Conservation (phyloP, 2,329 filamentous ascomycete genomes). For the Hymenoscyphus linearis region DNA sequence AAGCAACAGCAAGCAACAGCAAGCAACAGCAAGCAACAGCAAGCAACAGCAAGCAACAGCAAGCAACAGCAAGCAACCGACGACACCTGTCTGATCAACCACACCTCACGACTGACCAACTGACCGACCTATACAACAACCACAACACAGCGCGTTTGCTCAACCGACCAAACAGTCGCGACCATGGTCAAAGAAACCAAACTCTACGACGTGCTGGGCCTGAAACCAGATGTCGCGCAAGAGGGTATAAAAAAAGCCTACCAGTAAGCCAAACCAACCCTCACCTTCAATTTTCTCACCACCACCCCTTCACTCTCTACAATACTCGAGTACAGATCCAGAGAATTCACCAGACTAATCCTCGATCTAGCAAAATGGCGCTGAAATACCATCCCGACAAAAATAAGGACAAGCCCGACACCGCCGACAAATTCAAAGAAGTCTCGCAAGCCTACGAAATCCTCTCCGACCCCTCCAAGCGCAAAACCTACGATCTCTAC, state of each 20-base stretch:
- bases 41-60: too few relatives aligned
- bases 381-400: conserved; percentile 96
- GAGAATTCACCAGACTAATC: too few relatives aligned
- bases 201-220: conserved; percentile 79
- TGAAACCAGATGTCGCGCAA: conserved; percentile 75
- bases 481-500: conserved; percentile 90
- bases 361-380: conserved; percentile 66
- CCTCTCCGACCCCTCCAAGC: conserved; percentile 92
- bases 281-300: background rate
- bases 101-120: background rate
- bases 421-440: conserved; percentile 95
- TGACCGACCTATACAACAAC: too few relatives aligned
- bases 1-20: too few relatives aligned
- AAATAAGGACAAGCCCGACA: conserved; percentile 84
- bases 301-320: too few relatives aligned
- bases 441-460: conserved; percentile 98
- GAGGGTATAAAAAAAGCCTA: conserved; percentile 98
- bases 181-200: conserved; percentile 92
- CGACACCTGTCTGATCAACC: too few relatives aligned
- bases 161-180: conserved; percentile 4
- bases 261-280: conserved; percentile 50
- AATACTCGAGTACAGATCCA: too few relatives aligned
- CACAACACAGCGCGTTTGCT: background rate
- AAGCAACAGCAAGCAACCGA: too few relatives aligned
- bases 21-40: too few relatives aligned